A percentile compares a stretch with the other conserved stretches of the same genome.
Evolutionary conservation across 2,329 filamentous ascomycete genomes (phyloP).

Genomic region (Ascocoryne sarcoides): DNA sequence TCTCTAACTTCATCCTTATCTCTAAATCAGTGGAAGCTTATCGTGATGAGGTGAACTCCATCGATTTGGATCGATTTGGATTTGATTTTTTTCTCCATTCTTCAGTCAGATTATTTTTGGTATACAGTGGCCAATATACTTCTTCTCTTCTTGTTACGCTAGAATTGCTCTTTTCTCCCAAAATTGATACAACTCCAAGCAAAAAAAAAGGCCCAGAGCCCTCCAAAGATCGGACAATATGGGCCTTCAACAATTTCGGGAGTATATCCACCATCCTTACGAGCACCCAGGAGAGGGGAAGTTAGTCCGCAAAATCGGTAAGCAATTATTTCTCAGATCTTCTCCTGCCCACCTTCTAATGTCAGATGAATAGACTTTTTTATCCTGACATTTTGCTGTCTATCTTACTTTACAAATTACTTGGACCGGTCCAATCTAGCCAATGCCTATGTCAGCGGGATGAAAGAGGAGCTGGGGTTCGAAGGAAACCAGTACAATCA

Average conservation of each 20-base stretch:
- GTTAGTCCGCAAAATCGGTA: slow-evolving; percentile 21
- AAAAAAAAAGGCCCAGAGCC: too few relatives aligned
- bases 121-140: too few relatives aligned
- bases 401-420: slow-evolving; percentile 31
- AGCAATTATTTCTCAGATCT: not conserved
- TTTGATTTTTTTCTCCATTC: too few relatives aligned
- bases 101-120: too few relatives aligned
- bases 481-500: slow-evolving; percentile 41
- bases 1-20: too few relatives aligned
- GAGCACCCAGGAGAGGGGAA: slow-evolving; percentile 21
- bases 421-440: slow-evolving; percentile 43
- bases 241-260: slow-evolving; percentile 9
- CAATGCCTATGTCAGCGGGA: slow-evolving; percentile 47
- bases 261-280: slow-evolving; percentile 19
- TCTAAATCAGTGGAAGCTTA: too few relatives aligned
- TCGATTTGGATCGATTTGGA: too few relatives aligned
- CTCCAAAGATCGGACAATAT: too few relatives aligned
- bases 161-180: too few relatives aligned
- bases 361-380: slow-evolving; percentile 20
- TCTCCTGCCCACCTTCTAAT: not conserved
- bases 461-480: slow-evolving; percentile 42
- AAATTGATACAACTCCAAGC: too few relatives aligned
- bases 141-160: too few relatives aligned
- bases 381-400: slow-evolving; percentile 31
- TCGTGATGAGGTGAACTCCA: too few relatives aligned